Conservation (phyloP, 441 rosid genomes). For the Isatis lusitanica region DNA sequence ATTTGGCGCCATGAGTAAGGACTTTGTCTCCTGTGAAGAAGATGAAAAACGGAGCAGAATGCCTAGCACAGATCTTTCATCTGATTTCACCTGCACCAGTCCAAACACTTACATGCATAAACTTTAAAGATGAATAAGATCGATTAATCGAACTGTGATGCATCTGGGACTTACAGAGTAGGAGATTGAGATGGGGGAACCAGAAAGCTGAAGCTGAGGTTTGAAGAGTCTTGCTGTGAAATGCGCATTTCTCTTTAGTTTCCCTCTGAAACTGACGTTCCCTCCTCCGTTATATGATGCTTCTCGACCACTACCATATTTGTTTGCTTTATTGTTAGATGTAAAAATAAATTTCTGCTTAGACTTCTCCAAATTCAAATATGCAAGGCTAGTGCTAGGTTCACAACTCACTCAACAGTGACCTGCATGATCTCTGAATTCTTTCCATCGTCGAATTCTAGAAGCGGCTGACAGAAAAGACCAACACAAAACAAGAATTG, state of each 20-base stretch:
- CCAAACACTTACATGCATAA: not conserved
- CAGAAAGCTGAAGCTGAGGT: slow-evolving; percentile 50
- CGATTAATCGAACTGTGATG: not conserved
- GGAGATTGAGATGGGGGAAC: slow-evolving; percentile 45
- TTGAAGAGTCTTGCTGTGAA: slow-evolving; percentile 57
- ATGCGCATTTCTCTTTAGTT: slow-evolving; percentile 40
- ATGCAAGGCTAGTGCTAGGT: not conserved
- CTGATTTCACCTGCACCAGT: slow-evolving; percentile 54
- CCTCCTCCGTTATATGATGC: slow-evolving; percentile 75
- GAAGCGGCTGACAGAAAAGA: slow-evolving; percentile 33
- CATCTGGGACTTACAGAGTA: slow-evolving; percentile 57
- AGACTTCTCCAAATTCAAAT: not conserved
- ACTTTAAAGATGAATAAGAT: not conserved
- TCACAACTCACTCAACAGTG: slow-evolving; percentile 58
- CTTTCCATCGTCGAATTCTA: slow-evolving; percentile 41
- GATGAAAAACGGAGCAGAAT: slow-evolving; percentile 58
- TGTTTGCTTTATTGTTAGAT: not conserved
- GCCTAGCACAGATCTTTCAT: slow-evolving; percentile 52
- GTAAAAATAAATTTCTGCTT: not conserved
- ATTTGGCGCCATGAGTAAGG: slow-evolving; percentile 47
- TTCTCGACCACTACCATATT: slow-evolving; percentile 47
- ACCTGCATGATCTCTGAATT: slow-evolving; percentile 46
- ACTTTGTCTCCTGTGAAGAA: slow-evolving; percentile 28
- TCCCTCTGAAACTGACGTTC: slow-evolving; percentile 67
- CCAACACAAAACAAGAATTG: not conserved